These are phyloP conservation scores for Pseudogymnoascus sp. DNA, from an alignment of 2,329 filamentous ascomycete species.

Conservation along the genomic window DNA sequence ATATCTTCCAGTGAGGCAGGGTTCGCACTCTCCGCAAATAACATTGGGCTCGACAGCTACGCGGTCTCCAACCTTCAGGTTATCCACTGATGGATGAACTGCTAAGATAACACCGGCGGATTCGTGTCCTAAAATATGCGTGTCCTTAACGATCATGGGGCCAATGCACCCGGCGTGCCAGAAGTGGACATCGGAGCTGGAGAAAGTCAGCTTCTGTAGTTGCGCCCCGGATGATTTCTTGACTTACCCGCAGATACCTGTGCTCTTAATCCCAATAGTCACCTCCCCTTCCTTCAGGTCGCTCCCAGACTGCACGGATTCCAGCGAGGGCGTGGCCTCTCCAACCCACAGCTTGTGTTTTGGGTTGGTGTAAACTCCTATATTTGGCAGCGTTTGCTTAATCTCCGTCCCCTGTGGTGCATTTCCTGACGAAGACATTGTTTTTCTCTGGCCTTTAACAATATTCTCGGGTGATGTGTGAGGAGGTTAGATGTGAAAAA, in stretches of 20 bases:
- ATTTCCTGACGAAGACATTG: slow-evolving; percentile 9
- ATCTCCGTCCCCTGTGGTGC: slow-evolving; percentile 18
- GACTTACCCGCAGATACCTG: slow-evolving; percentile 84
- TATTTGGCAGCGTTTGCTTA: slow-evolving; percentile 67
- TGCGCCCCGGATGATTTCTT: neutral
- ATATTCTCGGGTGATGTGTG: neutral
- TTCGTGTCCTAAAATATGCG: slow-evolving; percentile 93
- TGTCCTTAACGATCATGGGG: slow-evolving; percentile 82
- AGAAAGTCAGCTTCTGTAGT: slow-evolving; percentile 9
- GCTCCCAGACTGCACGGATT: slow-evolving; percentile 61
- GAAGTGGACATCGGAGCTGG: slow-evolving; percentile 88
- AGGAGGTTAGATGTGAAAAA: neutral
- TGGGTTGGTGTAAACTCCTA: slow-evolving; percentile 93
- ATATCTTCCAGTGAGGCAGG: slow-evolving; percentile 85
- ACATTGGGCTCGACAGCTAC: slow-evolving; percentile 93
- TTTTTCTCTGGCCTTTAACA: neutral
- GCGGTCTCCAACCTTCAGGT: slow-evolving; percentile 76
- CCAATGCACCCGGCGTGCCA: slow-evolving; percentile 95
- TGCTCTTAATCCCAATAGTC: slow-evolving; percentile 82
- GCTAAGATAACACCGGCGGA: slow-evolving; percentile 79
- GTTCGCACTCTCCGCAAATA: slow-evolving; percentile 84
- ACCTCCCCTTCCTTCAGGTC: slow-evolving; percentile 75
- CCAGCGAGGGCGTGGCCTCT: slow-evolving; percentile 65
- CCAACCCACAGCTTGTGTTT: slow-evolving; percentile 85
- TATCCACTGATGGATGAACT: slow-evolving; percentile 69